phyloP scores from a whole-genome alignment of 441 rosid species.

The Pelargonium australe region DNA sequence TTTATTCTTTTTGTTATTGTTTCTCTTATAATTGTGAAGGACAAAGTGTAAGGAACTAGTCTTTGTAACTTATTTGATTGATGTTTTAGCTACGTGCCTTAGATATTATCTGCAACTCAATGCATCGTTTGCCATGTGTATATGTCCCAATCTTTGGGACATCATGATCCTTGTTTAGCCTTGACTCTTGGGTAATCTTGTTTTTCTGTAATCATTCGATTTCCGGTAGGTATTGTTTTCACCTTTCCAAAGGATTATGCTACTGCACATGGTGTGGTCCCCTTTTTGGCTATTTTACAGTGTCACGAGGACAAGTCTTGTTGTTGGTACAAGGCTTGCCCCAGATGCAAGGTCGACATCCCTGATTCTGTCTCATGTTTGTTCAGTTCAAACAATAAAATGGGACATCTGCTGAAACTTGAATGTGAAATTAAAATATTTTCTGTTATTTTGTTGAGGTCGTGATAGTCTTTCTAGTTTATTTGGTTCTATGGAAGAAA shows the following conservation, averaged over 20 bases:
- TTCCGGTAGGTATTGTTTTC: not conserved
- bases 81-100: not conserved
- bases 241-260: not conserved
- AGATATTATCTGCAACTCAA: not conserved
- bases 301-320: not conserved
- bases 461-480: not conserved
- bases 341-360: not conserved
- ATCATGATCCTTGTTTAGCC: not conserved
- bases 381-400: not conserved
- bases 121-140: not conserved
- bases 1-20: not conserved
- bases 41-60: not conserved
- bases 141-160: not conserved
- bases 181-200: not conserved
- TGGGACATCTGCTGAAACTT: not conserved
- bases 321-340: not conserved
- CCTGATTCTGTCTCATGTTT: not conserved
- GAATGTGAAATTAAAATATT: not conserved
- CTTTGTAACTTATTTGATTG: not conserved
- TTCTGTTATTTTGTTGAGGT: not conserved
- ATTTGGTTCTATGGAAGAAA: not conserved
- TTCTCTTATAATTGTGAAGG: not conserved
- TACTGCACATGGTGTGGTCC: not conserved
- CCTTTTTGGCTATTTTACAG: not conserved
- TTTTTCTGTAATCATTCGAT: not conserved